Conservation (phyloP, 1,284 basidiomycete species). For the Gastroboletus turbinatus region DNA sequence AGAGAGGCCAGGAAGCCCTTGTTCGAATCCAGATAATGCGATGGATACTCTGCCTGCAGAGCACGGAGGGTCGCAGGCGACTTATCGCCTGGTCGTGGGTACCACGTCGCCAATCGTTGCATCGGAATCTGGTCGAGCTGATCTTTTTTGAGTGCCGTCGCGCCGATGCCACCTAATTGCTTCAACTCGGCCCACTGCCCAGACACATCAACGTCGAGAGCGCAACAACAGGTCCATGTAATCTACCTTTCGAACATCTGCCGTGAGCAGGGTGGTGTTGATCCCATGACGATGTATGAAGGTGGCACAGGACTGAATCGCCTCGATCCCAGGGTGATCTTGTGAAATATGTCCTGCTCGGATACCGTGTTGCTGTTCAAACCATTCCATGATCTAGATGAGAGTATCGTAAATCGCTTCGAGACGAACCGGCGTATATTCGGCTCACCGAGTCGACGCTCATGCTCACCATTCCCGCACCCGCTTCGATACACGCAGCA, state of each 20-base stretch:
- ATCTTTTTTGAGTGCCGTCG: conserved; percentile 37
- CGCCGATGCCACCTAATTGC: conserved; percentile 40
- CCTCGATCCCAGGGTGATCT: conserved; percentile 45
- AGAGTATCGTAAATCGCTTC: not conserved
- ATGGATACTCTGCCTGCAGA: conserved; percentile 37
- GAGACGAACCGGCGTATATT: not conserved
- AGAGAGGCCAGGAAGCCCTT: conserved; percentile 29
- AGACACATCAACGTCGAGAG: not conserved
- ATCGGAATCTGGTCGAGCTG: conserved; percentile 36
- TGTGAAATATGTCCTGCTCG: conserved; percentile 19
- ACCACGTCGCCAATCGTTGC: conserved; percentile 29
- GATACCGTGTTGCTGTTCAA: conserved; percentile 36
- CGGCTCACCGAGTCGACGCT: conserved; percentile 48
- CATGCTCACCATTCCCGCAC: conserved; percentile 48
- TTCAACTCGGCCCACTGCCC: conserved; percentile 42
- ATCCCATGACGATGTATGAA: conserved; percentile 46
- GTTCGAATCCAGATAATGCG: conserved; percentile 24
- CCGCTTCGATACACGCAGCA: conserved; percentile 51
- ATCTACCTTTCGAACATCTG: conserved; percentile 41
- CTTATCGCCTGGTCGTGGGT: conserved; percentile 18
- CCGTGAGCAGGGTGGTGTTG: conserved; percentile 43
- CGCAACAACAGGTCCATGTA: not conserved
- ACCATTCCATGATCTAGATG: conserved; percentile 42
- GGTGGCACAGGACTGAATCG: conserved; percentile 47
- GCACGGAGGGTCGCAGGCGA: conserved; percentile 33